phyloP scores from a whole-genome alignment of 768 basidiomycete genomes.

The Serendipita sp. region DNA sequence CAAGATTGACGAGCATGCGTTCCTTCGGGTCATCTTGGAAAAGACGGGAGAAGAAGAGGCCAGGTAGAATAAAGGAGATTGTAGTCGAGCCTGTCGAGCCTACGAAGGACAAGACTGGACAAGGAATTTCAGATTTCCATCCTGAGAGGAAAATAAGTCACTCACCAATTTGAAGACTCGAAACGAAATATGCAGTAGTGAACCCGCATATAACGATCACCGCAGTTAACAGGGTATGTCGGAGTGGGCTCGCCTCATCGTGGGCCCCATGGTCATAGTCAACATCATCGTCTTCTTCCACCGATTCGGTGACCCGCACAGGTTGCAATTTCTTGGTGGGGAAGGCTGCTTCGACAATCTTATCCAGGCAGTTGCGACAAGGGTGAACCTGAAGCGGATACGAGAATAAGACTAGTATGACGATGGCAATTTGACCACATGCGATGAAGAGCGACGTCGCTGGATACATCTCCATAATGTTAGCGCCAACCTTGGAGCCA shows the following conservation, averaged over 20 bases:
- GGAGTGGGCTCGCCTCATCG: constrained; percentile 46
- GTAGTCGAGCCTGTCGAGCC: constrained; percentile 94
- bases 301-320: constrained; percentile 15
- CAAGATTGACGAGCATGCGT: constrained; percentile 38
- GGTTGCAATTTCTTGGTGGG: constrained; percentile 16
- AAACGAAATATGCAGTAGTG: constrained; percentile 58
- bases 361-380: constrained; percentile 80
- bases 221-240: constrained; percentile 53
- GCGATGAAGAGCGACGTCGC: constrained; percentile 84
- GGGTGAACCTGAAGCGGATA: constrained; percentile 93
- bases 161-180: constrained; percentile 62
- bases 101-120: constrained; percentile 79
- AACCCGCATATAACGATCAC: constrained; percentile 51
- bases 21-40: constrained; percentile 46
- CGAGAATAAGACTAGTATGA: constrained; percentile 74
- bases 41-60: constrained; percentile 28
- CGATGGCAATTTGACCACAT: constrained; percentile 82
- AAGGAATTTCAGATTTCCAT: neutral
- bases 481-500: constrained; percentile 75
- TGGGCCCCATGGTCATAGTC: constrained; percentile 35
- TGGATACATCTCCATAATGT: constrained; percentile 91
- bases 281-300: constrained; percentile 24
- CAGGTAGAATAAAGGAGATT: constrained; percentile 79
- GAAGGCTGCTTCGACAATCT: constrained; percentile 38
- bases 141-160: neutral